Percentiles rank a stretch among this genome's conserved stretches.
Evolutionary conservation across 768 basidiomycete species (phyloP).

Genomic region (Stropharia rugosoannulata): DNA sequence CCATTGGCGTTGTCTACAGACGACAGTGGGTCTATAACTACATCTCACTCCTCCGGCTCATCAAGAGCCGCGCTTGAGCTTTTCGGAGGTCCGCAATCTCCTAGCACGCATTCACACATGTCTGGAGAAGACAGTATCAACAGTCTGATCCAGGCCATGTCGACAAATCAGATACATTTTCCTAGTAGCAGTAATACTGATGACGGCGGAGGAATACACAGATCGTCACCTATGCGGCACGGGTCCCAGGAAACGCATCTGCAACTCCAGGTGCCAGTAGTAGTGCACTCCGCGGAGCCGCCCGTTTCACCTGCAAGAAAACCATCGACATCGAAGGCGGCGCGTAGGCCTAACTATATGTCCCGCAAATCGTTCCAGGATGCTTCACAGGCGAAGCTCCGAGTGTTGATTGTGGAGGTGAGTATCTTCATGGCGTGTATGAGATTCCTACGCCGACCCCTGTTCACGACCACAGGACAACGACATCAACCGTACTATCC

Average conservation of each 20-base stretch:
- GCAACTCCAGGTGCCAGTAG: background rate
- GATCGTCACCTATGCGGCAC: background rate
- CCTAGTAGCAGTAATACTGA: background rate
- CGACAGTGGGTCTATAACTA: constrained; percentile 1
- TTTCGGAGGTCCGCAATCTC: constrained; percentile 20
- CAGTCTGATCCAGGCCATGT: constrained; percentile 48
- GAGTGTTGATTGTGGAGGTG: constrained; percentile 71
- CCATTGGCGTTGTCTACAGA: constrained; percentile 50
- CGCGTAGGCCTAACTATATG: too few species aligned
- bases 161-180: constrained; percentile 31
- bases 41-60: constrained; percentile 19
- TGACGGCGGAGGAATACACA: background rate
- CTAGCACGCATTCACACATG: constrained; percentile 17
- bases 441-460: too few species aligned
- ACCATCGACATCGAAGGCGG: too few species aligned
- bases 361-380: background rate
- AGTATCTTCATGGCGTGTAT: background rate
- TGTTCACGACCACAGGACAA: constrained; percentile 50
- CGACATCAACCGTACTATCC: constrained; percentile 68
- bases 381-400: constrained; percentile 24
- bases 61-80: constrained; percentile 10
- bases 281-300: background rate
- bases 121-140: constrained; percentile 36
- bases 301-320: background rate
- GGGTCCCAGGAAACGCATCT: too few species aligned